Conservation (phyloP, 2,329 filamentous ascomycete species). For the Neocatenulostroma microsporum region DNA sequence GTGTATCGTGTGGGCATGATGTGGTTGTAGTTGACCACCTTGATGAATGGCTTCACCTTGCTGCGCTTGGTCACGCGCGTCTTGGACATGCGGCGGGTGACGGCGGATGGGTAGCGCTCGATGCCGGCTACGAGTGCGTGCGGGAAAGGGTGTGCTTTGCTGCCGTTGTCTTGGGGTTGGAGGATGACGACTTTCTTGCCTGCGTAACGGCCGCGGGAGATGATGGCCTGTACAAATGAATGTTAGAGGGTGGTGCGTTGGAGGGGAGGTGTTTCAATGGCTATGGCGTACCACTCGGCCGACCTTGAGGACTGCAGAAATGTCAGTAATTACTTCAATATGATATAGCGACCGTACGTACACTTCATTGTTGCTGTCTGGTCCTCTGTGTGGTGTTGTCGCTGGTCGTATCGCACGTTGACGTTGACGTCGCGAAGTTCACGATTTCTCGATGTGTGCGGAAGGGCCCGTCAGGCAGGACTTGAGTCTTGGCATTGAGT, state of each 20-base stretch:
- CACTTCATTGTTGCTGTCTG: conserved; percentile 30
- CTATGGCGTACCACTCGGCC: conserved; percentile 64
- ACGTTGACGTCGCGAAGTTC: too few species aligned
- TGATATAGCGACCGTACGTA: conserved; percentile 40
- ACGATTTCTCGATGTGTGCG: too few species aligned
- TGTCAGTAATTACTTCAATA: conserved; percentile 40
- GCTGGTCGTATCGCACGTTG: conserved; percentile 40
- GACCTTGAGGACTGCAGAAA: conserved; percentile 78
- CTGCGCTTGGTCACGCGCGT: conserved; percentile 90
- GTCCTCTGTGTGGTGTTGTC: conserved; percentile 11
- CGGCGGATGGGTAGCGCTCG: conserved; percentile 90
- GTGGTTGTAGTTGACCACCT: conserved; percentile 99
- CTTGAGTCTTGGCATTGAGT: too few species aligned
- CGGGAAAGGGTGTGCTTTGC: conserved; percentile 97
- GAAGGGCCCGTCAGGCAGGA: too few species aligned
- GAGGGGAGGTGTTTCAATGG: conserved; percentile 35
- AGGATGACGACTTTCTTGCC: conserved; percentile 99
- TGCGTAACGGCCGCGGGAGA: conserved; percentile 98
- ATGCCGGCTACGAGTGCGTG: conserved; percentile 97
- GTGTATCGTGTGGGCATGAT: conserved; percentile 99
- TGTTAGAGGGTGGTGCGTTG: conserved; percentile 50
- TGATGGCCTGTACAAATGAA: conserved; percentile 52
- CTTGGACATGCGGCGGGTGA: conserved; percentile 98
- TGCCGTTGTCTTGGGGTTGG: conserved; percentile 94
- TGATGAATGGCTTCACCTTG: conserved; percentile 99